Evolutionary conservation across 1,139 yeast genomes (phyloP).

Genomic region (Diutina pseudorugosa): DNA sequence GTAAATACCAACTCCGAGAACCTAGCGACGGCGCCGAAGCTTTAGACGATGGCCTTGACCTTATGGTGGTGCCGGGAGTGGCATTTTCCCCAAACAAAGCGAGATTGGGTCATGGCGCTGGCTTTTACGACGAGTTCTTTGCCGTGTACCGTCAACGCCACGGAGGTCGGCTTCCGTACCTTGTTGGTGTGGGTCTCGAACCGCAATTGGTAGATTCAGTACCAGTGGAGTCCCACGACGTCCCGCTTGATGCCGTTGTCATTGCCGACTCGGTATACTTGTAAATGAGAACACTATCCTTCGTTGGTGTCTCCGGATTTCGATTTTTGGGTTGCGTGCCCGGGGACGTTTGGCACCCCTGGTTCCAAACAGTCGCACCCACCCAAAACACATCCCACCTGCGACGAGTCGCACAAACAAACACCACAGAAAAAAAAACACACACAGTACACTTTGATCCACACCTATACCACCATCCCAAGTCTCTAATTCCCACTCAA

Average conservation of each 20-base stretch:
- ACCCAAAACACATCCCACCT: too few species aligned
- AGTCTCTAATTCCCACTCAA: too few species aligned
- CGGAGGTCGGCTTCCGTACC: not conserved
- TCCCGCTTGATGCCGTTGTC: not conserved
- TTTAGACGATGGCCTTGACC: not conserved
- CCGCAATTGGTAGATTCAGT: not conserved
- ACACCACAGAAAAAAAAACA: too few species aligned
- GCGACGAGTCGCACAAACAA: too few species aligned
- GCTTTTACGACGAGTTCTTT: constrained; percentile 1
- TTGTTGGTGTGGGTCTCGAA: constrained; percentile 1
- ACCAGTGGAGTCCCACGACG: not conserved
- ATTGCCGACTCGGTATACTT: not conserved
- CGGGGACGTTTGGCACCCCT: too few species aligned
- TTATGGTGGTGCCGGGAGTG: constrained; percentile 1
- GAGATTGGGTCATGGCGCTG: not conserved
- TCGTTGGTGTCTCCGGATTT: too few species aligned
- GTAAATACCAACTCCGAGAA: not conserved
- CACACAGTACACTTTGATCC: too few species aligned
- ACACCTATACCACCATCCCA: too few species aligned
- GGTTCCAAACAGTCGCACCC: too few species aligned
- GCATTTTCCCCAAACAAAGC: not conserved
- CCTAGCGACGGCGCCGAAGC: not conserved
- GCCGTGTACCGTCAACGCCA: not conserved
- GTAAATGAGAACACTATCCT: not conserved
- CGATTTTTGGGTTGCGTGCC: not conserved